Evolutionary conservation across 768 basidiomycete genomes (phyloP).

Genomic region (Trichaptum fuscoviolaceum): DNA sequence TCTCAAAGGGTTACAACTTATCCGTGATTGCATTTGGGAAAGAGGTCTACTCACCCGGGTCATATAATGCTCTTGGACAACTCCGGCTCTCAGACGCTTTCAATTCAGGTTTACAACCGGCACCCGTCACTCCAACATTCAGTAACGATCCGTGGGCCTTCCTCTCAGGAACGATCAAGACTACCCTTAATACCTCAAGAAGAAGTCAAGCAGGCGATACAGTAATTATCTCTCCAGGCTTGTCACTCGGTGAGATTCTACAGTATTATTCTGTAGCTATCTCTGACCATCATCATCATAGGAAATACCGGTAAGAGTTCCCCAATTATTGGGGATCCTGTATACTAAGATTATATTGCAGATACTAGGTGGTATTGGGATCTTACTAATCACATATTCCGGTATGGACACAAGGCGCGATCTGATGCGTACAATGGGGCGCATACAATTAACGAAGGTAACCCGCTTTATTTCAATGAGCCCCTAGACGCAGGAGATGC

Average conservation of each 20-base stretch:
- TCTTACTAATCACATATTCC: constrained; percentile 42
- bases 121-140: constrained; percentile 36
- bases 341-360: constrained; percentile 10
- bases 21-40: constrained; percentile 37
- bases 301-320: constrained; percentile 10
- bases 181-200: constrained; percentile 29
- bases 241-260: constrained; percentile 17
- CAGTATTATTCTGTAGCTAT: constrained; percentile 29
- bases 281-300: constrained; percentile 9
- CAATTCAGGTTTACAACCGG: constrained; percentile 30
- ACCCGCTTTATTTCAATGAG: not conserved
- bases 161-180: constrained; percentile 39
- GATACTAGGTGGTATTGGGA: constrained; percentile 44
- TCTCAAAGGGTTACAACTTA: constrained; percentile 34
- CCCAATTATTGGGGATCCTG: too few relatives aligned
- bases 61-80: constrained; percentile 26
- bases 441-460: not conserved
- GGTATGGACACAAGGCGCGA: constrained; percentile 29
- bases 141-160: constrained; percentile 23
- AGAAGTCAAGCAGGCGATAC: constrained; percentile 18
- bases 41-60: constrained; percentile 18
- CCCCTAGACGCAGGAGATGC: not conserved
- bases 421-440: constrained; percentile 28
- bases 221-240: constrained; percentile 34
- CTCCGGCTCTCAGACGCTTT: constrained; percentile 34